Base-by-base conservation (phyloP, 2,329 filamentous ascomycete species). In the Thelonectria discophora region DNA sequence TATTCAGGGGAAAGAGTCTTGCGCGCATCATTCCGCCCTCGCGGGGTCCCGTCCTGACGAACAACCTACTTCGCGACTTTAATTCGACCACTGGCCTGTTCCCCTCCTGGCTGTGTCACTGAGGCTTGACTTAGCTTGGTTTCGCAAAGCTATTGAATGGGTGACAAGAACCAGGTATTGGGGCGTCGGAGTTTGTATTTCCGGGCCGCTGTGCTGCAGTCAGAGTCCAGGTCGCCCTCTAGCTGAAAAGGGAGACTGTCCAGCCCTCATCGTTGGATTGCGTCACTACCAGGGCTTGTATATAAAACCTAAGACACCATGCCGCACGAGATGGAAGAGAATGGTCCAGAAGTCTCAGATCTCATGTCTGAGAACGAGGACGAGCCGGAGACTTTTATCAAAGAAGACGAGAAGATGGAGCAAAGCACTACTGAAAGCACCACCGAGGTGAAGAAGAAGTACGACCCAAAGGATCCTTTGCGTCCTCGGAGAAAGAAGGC, bases 401-500 rank as follows among this genome's bases (percentile, higher is more conserved):
- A 65, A 49, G 68, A 81, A 70, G 80, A 84, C 77, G 82, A 84
- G 66, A 86, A 79, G 68, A 85, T 86, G 82, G 81, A 81, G 65
- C 76, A 81, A 72, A 75, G 77, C 76, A 75, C 78, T 51, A 76
- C 78, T 69, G 79, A 82, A 65, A 79, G 82, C 65, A 79, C 78
- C 65, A 79, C 78, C 60, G 82, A 86, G 71, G 76, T 81, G 60
- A 88, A 88, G 79, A 91, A 90, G 79, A 90, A 89, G 78, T 84
- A 88, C 76, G 85, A 92, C 80, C 88, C 93, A 58, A 98, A 98
- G 78, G 95, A 99, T 76, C 94, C 94, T 58, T 84, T 90, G 73
- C 88, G 95, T 62, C 94, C 95, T 17, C 86, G 94, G 70, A 88
- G 95, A 73, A 99, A 98, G 84, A 99, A 99, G 85, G 95, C 95